These are phyloP conservation scores for Gillenia trifoliata DNA, from an alignment of 306 rosid species.

Conservation along the genomic window DNA sequence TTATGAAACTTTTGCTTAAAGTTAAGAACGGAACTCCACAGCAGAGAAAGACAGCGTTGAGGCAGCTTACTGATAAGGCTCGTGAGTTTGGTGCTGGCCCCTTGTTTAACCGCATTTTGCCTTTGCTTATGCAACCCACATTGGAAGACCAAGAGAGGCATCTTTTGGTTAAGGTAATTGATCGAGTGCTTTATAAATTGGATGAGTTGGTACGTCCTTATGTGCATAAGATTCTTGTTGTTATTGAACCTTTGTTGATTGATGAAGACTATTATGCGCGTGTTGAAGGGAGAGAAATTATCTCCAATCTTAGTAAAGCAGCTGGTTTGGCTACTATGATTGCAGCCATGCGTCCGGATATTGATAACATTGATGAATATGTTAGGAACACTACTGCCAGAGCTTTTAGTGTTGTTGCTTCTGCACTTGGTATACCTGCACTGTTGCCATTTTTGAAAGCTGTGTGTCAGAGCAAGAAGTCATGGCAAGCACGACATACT, in stretches of 20 bases:
- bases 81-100: conserved; percentile 81
- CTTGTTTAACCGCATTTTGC: conserved; percentile 63
- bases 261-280: conserved; percentile 98
- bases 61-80: conserved; percentile 78
- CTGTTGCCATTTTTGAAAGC: conserved; percentile 89
- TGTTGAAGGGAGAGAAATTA: conserved; percentile 92
- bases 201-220: conserved; percentile 94
- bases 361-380: conserved; percentile 91
- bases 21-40: conserved; percentile 79
- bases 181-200: conserved; percentile 85
- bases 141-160: conserved; percentile 81
- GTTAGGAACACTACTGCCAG: conserved; percentile 94
- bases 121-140: conserved; percentile 78
- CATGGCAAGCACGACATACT: conserved; percentile 96
- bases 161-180: conserved; percentile 77
- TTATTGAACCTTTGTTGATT: conserved; percentile 88
- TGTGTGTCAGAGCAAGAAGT: conserved; percentile 96
- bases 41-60: conserved; percentile 65
- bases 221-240: conserved; percentile 95
- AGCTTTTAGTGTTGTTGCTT: conserved; percentile 96
- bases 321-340: conserved; percentile 99
- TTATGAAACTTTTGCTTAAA: conserved; percentile 73
- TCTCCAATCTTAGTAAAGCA: conserved; percentile 94
- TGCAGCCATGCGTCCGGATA: conserved; percentile 97
- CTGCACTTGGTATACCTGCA: conserved; percentile 94